Percentiles rank a stretch among this genome's conserved stretches.
Evolutionary conservation across 805 yeast species (phyloP).

Genomic region (Candida nanaspora): DNA sequence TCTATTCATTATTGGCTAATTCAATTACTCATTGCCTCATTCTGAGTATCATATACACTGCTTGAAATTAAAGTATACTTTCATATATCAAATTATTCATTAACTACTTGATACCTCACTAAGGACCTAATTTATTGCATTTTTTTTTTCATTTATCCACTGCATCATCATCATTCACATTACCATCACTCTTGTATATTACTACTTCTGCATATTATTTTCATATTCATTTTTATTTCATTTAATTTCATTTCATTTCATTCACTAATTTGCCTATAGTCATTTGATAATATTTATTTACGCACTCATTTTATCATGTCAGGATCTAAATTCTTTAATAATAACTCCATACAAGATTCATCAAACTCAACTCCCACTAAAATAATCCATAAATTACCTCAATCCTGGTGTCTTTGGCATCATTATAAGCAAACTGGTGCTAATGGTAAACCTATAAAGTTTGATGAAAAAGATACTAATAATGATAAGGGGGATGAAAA

Average conservation of each 20-base stretch:
- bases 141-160: not conserved
- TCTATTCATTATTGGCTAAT: too few relatives aligned
- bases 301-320: not conserved
- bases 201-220: too few relatives aligned
- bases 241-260: not conserved
- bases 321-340: not conserved
- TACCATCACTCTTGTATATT: too few relatives aligned
- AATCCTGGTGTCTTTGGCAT: conserved; percentile 13
- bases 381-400: conserved; percentile 7
- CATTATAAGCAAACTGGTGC: conserved; percentile 4
- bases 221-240: too few relatives aligned
- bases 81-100: too few relatives aligned
- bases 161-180: too few relatives aligned
- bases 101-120: too few relatives aligned
- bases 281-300: not conserved
- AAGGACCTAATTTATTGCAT: not conserved
- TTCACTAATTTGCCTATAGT: too few relatives aligned
- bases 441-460: too few relatives aligned
- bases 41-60: too few relatives aligned
- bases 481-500: conserved; percentile 1
- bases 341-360: not conserved
- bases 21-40: too few relatives aligned
- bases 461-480: conserved; percentile 1
- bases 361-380: not conserved
- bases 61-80: too few relatives aligned